Evolutionary conservation across 2,329 filamentous ascomycete species (phyloP).

Genomic region (Phaeosphaeria sp.): DNA sequence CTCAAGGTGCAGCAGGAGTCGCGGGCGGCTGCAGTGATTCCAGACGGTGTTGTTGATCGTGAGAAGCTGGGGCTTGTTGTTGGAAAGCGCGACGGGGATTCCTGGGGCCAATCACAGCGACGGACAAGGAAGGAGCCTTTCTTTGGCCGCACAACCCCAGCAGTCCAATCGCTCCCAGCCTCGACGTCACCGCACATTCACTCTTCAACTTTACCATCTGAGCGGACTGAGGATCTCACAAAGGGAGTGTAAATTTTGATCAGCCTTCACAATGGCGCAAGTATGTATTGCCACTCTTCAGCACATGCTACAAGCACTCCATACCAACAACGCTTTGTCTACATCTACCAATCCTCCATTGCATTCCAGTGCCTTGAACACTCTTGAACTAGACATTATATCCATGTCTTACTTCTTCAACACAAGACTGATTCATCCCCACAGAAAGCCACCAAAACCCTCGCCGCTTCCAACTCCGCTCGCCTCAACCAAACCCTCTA

Average conservation of each 20-base stretch:
- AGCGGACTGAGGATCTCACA: neutral
- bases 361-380: no score
- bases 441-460: constrained; percentile 62
- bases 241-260: neutral
- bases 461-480: constrained; percentile 79
- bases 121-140: constrained; percentile 6
- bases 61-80: constrained; percentile 26
- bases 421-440: neutral
- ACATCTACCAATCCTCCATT: no score
- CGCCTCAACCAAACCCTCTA: constrained; percentile 83
- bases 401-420: neutral
- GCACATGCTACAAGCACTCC: neutral
- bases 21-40: constrained; percentile 14
- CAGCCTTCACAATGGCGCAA: constrained; percentile 1
- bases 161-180: neutral
- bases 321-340: neutral
- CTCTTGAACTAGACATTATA: no score
- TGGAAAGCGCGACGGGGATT: constrained; percentile 8
- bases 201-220: neutral
- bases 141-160: constrained; percentile 8
- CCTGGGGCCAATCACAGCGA: constrained; percentile 2
- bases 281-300: neutral
- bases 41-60: constrained; percentile 15
- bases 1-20: constrained; percentile 13
- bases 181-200: constrained; percentile 20